Base-by-base conservation (phyloP, 169 alveolate species). In the Cryptosporidium bovis region DNA sequence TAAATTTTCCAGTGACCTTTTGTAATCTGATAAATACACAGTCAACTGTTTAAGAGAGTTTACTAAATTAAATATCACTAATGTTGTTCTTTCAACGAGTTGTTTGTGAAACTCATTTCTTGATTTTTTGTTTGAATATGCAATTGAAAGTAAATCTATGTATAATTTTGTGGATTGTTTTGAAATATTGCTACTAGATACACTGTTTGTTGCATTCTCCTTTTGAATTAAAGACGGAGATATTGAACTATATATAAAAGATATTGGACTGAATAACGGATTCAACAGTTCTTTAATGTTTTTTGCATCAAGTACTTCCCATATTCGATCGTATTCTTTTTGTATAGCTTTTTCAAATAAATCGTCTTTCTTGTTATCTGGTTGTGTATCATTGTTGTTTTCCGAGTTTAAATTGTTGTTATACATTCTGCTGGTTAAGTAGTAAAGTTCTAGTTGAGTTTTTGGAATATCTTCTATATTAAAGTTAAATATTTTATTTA, bases 181-280 rank as follows among this genome's bases (percentile, higher is more conserved):
- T 56, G 87, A 77, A 7, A 31, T n/a, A 40, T 24, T 55, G 67
- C 3, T 55, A 12, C 34, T 27, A 58, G 69, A 33, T 8, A 31
- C 20, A 3, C 64, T 34, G 56, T 55, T 69, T 40, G 48, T 1
- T 40, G 48, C 10, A 48, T 29, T 50, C 27, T 77, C 87, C n/a
- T 34, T 34, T 31, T 40, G 71, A 24, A 44, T 40, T 66, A 60
- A 20, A 55, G 77, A 31, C 13, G 46, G 64, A 7, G 87, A 77
- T 3, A 20, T 77, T 12, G 64, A 44, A 31, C 66, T 50, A 15
- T 77, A 77, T 6, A 77, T 60, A 66, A 77, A 77, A 0, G 87
- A 77, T 48, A 77, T 62, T 3, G 87, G 87, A 24, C 29, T 77
- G 8, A 77, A 77, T n/a, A 77, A 10, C 15, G 87, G 87, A 12